Evolutionary conservation across 208 protist genomes (phyloP).

Genomic region (Angomonas deanei): DNA sequence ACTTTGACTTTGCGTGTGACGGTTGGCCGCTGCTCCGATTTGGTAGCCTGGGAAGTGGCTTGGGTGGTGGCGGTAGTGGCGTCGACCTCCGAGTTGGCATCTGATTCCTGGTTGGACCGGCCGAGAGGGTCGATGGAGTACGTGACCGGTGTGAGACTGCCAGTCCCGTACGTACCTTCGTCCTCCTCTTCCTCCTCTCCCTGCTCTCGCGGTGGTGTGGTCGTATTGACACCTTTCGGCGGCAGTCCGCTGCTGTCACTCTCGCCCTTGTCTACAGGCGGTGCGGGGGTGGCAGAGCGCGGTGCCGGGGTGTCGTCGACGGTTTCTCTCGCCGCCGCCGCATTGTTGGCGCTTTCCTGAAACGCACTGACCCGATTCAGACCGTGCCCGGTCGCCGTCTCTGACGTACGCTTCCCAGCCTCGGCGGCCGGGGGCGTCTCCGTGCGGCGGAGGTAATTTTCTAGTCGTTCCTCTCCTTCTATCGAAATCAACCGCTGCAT

Average conservation of each 20-base stretch:
- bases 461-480: constrained; percentile 14
- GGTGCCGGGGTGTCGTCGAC: background rate
- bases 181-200: background rate
- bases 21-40: background rate
- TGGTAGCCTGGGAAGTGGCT: no score
- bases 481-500: constrained; percentile 37
- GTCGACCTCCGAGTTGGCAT: background rate
- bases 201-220: background rate
- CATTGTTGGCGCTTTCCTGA: background rate
- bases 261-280: background rate
- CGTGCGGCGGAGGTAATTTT: constrained; percentile 30
- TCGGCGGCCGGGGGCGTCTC: constrained; percentile 7
- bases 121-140: constrained; percentile 8
- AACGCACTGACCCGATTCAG: constrained; percentile 36
- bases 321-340: background rate
- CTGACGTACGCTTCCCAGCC: background rate
- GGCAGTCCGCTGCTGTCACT: background rate
- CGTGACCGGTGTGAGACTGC: background rate
- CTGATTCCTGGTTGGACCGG: background rate
- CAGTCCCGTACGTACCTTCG: background rate
- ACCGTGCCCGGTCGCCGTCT: constrained; percentile 1
- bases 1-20: constrained; percentile 4
- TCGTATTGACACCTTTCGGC: background rate
- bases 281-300: background rate
- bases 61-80: background rate